These are phyloP conservation scores for Colletotrichum spinosum DNA, from an alignment of 2,329 filamentous ascomycete species.

Conservation along the genomic window DNA sequence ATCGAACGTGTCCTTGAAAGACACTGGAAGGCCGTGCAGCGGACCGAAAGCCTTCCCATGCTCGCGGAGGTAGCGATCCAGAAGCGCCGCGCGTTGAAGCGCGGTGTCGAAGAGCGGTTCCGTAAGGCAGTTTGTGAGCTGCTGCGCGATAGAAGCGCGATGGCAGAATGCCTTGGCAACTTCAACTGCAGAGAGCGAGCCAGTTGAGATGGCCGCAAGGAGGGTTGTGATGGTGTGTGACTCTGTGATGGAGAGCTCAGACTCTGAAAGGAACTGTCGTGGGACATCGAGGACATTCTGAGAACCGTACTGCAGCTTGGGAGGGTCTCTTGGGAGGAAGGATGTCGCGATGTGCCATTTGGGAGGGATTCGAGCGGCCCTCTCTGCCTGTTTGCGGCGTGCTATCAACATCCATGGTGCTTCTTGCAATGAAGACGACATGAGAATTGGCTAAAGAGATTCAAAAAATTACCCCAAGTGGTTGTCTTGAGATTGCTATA, in stretches of 20 bases:
- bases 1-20: constrained; percentile 59
- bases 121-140: constrained; percentile 64
- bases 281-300: constrained; percentile 25
- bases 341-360: constrained; percentile 17
- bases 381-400: constrained; percentile 26
- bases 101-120: constrained; percentile 65
- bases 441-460: neutral
- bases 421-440: constrained; percentile 5
- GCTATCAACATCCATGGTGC: constrained; percentile 24
- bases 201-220: constrained; percentile 5
- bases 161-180: constrained; percentile 30
- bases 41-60: constrained; percentile 62
- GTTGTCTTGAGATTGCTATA: too few relatives aligned
- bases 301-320: constrained; percentile 6
- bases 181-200: constrained; percentile 2
- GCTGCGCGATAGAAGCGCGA: constrained; percentile 60
- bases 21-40: constrained; percentile 71
- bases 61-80: constrained; percentile 58
- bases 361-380: constrained; percentile 18
- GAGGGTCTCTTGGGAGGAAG: constrained; percentile 19
- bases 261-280: constrained; percentile 12
- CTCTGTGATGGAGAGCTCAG: constrained; percentile 26
- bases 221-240: constrained; percentile 6
- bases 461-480: too few relatives aligned
- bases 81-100: constrained; percentile 56